These are phyloP conservation scores for Talaromyces thailandensis DNA, from an alignment of 495 filamentous ascomycete species.

Conservation along the genomic window DNA sequence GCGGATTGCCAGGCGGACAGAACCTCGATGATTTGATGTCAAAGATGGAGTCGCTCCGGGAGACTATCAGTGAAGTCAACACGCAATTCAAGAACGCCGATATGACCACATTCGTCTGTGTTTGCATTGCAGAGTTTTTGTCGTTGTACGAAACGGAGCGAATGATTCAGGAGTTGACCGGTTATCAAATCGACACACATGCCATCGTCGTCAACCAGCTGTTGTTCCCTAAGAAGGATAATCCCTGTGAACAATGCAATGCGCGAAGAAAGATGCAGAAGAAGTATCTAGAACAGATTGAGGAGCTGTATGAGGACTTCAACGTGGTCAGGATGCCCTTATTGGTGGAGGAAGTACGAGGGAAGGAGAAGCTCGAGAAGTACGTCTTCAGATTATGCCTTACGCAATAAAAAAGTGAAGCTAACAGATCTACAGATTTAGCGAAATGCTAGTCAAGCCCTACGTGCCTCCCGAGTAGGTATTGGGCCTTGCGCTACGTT, in stretches of 20 bases:
- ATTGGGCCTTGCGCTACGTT: slow-evolving; percentile 11
- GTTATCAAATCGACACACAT: slow-evolving; percentile 93
- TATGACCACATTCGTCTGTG: slow-evolving; percentile 95
- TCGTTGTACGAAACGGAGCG: slow-evolving; percentile 97
- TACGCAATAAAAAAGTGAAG: background rate
- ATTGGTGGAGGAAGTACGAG: slow-evolving; percentile 88
- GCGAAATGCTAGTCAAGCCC: slow-evolving; percentile 83
- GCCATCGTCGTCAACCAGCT: slow-evolving; percentile 97
- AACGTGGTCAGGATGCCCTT: slow-evolving; percentile 98
- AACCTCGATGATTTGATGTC: slow-evolving; percentile 84
- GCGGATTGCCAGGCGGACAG: slow-evolving; percentile 82
- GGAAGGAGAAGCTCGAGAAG: slow-evolving; percentile 86
- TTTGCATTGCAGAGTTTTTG: slow-evolving; percentile 97
- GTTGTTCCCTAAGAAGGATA: slow-evolving; percentile 80
- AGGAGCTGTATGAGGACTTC: slow-evolving; percentile 98
- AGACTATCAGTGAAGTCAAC: slow-evolving; percentile 93
- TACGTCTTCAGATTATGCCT: slow-evolving; percentile 23
- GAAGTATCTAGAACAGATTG: slow-evolving; percentile 98
- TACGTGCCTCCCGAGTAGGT: slow-evolving; percentile 65
- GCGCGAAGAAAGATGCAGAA: slow-evolving; percentile 96
- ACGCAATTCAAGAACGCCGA: slow-evolving; percentile 95
- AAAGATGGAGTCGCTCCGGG: slow-evolving; percentile 87
- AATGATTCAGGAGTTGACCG: slow-evolving; percentile 96
- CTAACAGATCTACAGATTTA: slow-evolving; percentile 48
- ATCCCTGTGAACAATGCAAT: slow-evolving; percentile 90